phyloP scores from a whole-genome alignment of 2,329 filamentous ascomycete species.

The Colletotrichum lupini region DNA sequence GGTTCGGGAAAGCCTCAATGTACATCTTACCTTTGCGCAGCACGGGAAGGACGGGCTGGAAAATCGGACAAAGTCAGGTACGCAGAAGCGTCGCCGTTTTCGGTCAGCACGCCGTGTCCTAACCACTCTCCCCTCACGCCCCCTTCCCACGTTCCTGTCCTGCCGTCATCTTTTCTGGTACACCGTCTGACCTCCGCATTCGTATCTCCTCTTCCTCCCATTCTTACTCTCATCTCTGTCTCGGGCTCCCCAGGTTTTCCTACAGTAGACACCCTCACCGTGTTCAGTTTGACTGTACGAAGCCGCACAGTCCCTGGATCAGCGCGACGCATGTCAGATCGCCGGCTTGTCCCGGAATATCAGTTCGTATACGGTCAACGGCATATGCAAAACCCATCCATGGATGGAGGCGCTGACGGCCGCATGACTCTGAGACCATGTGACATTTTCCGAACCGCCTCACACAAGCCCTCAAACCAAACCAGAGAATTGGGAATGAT shows the following conservation, averaged over 20 bases:
- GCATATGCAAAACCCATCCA: neutral
- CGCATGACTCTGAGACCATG: slow-evolving; percentile 20
- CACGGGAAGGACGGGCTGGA: neutral
- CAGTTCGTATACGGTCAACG: neutral
- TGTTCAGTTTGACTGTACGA: neutral
- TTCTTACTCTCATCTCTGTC: neutral
- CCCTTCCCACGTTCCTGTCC: slow-evolving; percentile 4
- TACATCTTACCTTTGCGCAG: neutral
- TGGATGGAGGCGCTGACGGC: neutral
- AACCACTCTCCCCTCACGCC: slow-evolving; percentile 6
- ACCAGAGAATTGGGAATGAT: neutral
- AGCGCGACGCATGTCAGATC: neutral
- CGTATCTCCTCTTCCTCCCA: slow-evolving; percentile 6
- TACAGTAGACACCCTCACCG: neutral
- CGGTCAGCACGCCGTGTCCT: slow-evolving; percentile 15
- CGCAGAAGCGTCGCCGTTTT: slow-evolving; percentile 18
- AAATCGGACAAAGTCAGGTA: neutral
- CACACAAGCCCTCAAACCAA: neutral
- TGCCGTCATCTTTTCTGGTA: slow-evolving; percentile 4
- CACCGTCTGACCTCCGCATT: slow-evolving; percentile 9
- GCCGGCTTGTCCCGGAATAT: neutral
- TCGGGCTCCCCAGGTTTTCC: slow-evolving; percentile 7
- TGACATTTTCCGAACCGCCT: slow-evolving; percentile 11
- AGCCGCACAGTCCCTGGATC: slow-evolving; percentile 8
- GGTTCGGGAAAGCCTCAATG: neutral